These are phyloP conservation scores for Aspergillus panamensis DNA, from an alignment of 495 filamentous ascomycete genomes.

Conservation along the genomic window DNA sequence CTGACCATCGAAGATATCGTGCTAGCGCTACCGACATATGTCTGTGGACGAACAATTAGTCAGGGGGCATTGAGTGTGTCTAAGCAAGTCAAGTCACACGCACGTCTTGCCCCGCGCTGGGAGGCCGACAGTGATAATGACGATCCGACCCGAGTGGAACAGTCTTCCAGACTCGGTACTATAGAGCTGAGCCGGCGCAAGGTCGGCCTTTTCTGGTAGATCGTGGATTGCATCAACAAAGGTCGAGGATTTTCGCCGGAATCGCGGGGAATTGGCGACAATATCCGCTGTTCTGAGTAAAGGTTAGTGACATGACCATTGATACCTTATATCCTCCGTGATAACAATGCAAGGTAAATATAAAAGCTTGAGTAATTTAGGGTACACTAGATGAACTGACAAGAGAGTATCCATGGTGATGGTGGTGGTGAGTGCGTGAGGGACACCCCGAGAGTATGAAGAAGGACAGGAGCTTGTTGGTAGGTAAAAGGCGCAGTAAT, in stretches of 20 bases:
- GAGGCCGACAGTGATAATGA: constrained; percentile 93
- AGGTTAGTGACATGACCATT: constrained; percentile 9
- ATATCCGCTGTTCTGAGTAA: constrained; percentile 71
- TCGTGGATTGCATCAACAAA: constrained; percentile 98
- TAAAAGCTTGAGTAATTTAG: neutral
- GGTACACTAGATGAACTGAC: constrained; percentile 46
- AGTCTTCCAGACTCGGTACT: constrained; percentile 95
- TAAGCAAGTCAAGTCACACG: constrained; percentile 28
- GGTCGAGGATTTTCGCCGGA: constrained; percentile 84
- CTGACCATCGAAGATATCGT: constrained; percentile 89
- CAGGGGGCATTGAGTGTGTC: constrained; percentile 9
- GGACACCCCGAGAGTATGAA: neutral
- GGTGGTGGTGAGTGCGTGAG: neutral
- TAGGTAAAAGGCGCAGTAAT: neutral
- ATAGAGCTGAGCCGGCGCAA: constrained; percentile 96
- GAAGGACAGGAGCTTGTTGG: neutral
- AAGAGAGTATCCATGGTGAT: constrained; percentile 72
- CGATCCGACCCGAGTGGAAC: constrained; percentile 95
- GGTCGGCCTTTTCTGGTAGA: constrained; percentile 73
- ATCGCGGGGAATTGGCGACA: constrained; percentile 76
- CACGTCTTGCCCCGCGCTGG: constrained; percentile 97
- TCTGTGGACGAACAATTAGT: constrained; percentile 37
- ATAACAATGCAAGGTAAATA: neutral
- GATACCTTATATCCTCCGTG: neutral
- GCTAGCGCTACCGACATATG: constrained; percentile 95